A percentile compares a stretch with the other conserved stretches of the same genome.
Evolutionary conservation across 768 basidiomycete species (phyloP).

Genomic region (Boletus pseudopeckii): DNA sequence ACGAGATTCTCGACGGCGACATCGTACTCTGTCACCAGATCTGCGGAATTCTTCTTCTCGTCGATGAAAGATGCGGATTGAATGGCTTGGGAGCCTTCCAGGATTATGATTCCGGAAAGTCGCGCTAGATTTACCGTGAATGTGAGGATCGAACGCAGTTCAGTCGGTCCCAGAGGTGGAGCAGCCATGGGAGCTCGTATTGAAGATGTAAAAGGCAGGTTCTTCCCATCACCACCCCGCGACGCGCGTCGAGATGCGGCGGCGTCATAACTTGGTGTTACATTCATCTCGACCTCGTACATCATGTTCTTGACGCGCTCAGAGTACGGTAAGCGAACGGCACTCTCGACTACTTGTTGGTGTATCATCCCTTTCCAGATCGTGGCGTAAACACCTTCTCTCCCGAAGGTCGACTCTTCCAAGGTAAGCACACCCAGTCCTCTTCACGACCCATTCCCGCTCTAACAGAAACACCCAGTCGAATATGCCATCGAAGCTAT

Average conservation of each 20-base stretch:
- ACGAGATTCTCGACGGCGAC: slow-evolving; percentile 85
- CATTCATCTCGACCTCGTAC: slow-evolving; percentile 7
- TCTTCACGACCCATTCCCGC: background rate
- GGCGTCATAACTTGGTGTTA: slow-evolving; percentile 16
- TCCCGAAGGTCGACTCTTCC: slow-evolving; percentile 96
- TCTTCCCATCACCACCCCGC: slow-evolving; percentile 26
- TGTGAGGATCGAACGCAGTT: slow-evolving; percentile 57
- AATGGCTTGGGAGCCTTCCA: slow-evolving; percentile 73
- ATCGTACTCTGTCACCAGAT: slow-evolving; percentile 94
- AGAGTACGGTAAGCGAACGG: slow-evolving; percentile 68
- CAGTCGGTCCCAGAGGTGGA: slow-evolving; percentile 28
- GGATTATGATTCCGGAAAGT: slow-evolving; percentile 67
- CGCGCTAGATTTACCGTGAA: slow-evolving; percentile 70
- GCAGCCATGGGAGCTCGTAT: slow-evolving; percentile 5
- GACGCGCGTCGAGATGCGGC: slow-evolving; percentile 38
- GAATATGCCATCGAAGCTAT: slow-evolving; percentile 99
- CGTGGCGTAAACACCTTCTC: slow-evolving; percentile 99
- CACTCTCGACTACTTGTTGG: background rate
- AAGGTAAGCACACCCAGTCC: slow-evolving; percentile 57
- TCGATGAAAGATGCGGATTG: slow-evolving; percentile 53
- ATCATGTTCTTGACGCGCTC: slow-evolving; percentile 92
- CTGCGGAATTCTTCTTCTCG: slow-evolving; percentile 91
- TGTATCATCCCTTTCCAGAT: slow-evolving; percentile 46
- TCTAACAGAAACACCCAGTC: slow-evolving; percentile 48
- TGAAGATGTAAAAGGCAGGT: slow-evolving; percentile 21